Evolutionary conservation across 306 rosid species (phyloP).

Genomic region (Corylus avellana): DNA sequence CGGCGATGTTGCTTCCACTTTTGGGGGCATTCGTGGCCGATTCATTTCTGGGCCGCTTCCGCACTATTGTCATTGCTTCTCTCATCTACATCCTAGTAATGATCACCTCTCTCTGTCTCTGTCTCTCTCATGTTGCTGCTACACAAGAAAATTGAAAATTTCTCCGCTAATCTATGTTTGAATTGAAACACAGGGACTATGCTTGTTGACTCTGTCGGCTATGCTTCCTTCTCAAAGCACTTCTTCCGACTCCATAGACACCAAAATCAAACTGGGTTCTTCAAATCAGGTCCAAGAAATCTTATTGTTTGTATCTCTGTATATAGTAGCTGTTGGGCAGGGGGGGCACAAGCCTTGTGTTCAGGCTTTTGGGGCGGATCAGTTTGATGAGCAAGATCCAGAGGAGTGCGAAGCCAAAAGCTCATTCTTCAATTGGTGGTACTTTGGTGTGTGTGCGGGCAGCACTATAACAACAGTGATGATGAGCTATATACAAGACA

Average conservation of each 20-base stretch:
- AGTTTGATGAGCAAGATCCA: constrained; percentile 44
- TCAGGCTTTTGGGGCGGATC: constrained; percentile 56
- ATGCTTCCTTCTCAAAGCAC: constrained; percentile 21
- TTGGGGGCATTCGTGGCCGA: constrained; percentile 51
- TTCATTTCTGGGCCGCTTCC: constrained; percentile 44
- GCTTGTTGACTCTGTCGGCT: constrained; percentile 43
- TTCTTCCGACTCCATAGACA: constrained; percentile 12
- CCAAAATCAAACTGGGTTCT: constrained; percentile 10
- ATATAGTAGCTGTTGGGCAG: constrained; percentile 46
- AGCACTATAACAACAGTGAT: constrained; percentile 10
- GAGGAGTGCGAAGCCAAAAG: constrained; percentile 47
- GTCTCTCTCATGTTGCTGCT: too few relatives aligned
- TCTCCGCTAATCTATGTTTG: too few relatives aligned
- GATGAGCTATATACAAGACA: constrained; percentile 47
- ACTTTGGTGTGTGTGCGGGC: constrained; percentile 30
- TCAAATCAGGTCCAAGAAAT: constrained; percentile 23
- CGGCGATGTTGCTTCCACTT: constrained; percentile 38
- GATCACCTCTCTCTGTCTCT: neutral
- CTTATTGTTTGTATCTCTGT: constrained; percentile 46
- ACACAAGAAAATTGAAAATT: too few relatives aligned
- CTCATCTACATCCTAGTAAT: constrained; percentile 43
- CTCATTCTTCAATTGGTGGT: constrained; percentile 68
- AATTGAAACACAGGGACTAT: constrained; percentile 36
- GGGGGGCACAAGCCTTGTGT: constrained; percentile 62
- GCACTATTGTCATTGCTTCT: constrained; percentile 36